Base-by-base conservation (phyloP, 495 filamentous ascomycete species). In the Daldinia childiae region DNA sequence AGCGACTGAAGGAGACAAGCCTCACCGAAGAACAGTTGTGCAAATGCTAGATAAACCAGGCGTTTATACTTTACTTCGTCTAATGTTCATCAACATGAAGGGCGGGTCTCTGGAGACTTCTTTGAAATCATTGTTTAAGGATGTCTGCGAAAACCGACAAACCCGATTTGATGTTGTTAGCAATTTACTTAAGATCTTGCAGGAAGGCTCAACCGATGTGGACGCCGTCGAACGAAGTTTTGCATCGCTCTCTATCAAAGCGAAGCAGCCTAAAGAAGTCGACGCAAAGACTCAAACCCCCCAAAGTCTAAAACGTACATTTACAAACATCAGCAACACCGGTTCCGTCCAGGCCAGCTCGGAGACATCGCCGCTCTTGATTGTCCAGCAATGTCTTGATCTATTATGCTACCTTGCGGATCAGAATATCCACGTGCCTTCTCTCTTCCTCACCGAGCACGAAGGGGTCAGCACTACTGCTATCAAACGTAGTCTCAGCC, bases 21-120 rank as follows among this genome's bases (percentile, higher is more conserved):
- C 88, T 26, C 88, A 90, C 69, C 87, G 93, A 62, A 89, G 90
- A 73, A 90, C 92, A 24, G 90, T 93, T 57, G 90, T 97, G 32
- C 95, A 99, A 79, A 97, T 98, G 90, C 88, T 98, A 5, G 96
- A 99, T 80, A 98, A 97, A 77, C 86, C 94, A 61, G 95, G 95
- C 27, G 89, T 99, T 77, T 95, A 96, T 24, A 98, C 95, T 11
- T 81, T 99, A 7, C 86, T 99, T 36, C 92, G 95, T 15, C 85
- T 99, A 12, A 97, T 99, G 95, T 99, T 99, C 77, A 91, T 98
- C 67, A 90, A 92, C 48, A 92, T 97, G 68, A 91, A 94, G 60
- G 92, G 91, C 34, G 93, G 89, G 64, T 90, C 92, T 38, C 82
- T 87, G 57, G 91, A 93, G 65, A 87, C 87, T 58, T 91, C 91